A percentile compares a stretch with the other conserved stretches of the same genome.
phyloP scores from a whole-genome alignment of 2,329 filamentous ascomycete genomes.

The Cordyceps fumosorosea region DNA sequence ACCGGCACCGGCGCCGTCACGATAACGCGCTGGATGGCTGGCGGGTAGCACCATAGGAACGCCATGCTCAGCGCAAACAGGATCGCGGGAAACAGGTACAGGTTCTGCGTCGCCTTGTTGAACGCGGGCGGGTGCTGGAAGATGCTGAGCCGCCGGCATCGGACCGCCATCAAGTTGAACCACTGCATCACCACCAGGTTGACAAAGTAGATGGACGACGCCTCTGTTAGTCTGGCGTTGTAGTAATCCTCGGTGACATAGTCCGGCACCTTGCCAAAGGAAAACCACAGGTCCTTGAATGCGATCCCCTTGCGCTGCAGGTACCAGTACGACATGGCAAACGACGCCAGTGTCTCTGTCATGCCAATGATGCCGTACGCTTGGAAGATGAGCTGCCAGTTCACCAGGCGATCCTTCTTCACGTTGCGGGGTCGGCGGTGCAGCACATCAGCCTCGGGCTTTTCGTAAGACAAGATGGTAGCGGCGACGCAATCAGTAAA shows the following conservation, averaged over 20 bases:
- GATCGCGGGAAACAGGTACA: constrained; percentile 64
- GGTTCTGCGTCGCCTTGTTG: constrained; percentile 59
- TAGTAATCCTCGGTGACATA: constrained; percentile 49
- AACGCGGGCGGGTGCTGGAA: constrained; percentile 66
- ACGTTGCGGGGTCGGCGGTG: constrained; percentile 60
- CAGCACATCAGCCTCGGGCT: constrained; percentile 69
- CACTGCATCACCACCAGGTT: constrained; percentile 78
- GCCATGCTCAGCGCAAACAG: constrained; percentile 62
- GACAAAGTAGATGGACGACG: constrained; percentile 71
- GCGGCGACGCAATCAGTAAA: constrained; percentile 73
- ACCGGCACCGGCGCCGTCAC: constrained; percentile 58
- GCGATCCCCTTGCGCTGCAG: constrained; percentile 55
- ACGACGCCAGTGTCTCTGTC: constrained; percentile 52
- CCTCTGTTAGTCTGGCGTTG: constrained; percentile 50
- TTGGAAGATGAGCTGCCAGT: constrained; percentile 66
- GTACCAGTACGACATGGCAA: constrained; percentile 63
- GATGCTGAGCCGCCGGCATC: constrained; percentile 59
- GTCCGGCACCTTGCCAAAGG: constrained; percentile 49
- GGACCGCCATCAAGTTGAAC: constrained; percentile 66
- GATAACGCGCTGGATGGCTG: constrained; percentile 54
- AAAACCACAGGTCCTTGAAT: constrained; percentile 61
- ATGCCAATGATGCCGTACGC: constrained; percentile 67
- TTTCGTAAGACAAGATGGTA: constrained; percentile 68
- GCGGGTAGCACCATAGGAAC: constrained; percentile 65
- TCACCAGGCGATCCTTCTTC: constrained; percentile 64